A percentile compares a stretch with the other conserved stretches of the same genome.
Conservation (phyloP, 148 eudicot genomes). For the Rhododendron williamsianum region DNA sequence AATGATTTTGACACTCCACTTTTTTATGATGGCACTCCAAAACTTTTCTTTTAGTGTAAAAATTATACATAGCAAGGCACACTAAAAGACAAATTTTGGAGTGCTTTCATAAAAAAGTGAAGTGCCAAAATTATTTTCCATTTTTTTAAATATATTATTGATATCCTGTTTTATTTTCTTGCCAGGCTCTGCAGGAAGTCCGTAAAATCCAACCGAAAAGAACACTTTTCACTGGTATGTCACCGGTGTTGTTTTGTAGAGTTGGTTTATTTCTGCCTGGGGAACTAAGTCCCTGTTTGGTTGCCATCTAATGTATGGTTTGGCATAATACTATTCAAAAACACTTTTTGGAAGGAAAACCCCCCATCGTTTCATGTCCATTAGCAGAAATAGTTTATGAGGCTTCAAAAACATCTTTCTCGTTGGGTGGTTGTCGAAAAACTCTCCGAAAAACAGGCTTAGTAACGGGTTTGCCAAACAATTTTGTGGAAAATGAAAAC, state of each 20-base stretch:
- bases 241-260: background rate
- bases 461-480: background rate
- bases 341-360: background rate
- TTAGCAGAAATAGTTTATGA: background rate
- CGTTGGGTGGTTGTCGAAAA: background rate
- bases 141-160: background rate
- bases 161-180: constrained; percentile 2
- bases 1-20: too few relatives aligned
- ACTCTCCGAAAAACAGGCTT: background rate
- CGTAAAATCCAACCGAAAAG: constrained; percentile 82
- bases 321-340: background rate
- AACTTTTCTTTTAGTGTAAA: too few relatives aligned
- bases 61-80: too few relatives aligned
- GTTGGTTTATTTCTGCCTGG: background rate
- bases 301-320: background rate
- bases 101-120: too few relatives aligned
- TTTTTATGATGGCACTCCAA: too few relatives aligned
- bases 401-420: background rate
- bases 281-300: background rate
- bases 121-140: too few relatives aligned
- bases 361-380: background rate
- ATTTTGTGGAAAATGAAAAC: background rate
- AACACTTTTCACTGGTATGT: constrained; percentile 94
- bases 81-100: too few relatives aligned
- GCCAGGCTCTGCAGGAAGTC: constrained; percentile 89